A percentile compares a stretch with the other conserved stretches of the same genome.
These are phyloP conservation scores for Oryza nivara DNA, from an alignment of 176 grass and related monocot genomes.

Conservation along the genomic window DNA sequence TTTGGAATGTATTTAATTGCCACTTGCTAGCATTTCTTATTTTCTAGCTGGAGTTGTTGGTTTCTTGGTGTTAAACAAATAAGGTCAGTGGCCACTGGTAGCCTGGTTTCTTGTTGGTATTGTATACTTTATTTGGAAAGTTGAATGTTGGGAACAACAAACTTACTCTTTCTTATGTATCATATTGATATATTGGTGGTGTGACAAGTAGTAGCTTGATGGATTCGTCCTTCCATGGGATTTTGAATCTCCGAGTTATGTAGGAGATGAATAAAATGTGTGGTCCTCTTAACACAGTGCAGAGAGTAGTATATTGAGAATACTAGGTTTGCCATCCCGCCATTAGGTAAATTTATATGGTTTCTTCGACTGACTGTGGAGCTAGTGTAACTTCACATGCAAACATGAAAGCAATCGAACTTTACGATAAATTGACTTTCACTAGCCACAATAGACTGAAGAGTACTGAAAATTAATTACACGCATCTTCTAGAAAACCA, in stretches of 20 bases:
- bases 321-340: background rate
- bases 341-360: background rate
- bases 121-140: slow-evolving; percentile 15
- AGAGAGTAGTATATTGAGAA: background rate
- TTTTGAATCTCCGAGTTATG: background rate
- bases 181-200: background rate
- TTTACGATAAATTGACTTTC: background rate
- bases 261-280: slow-evolving; percentile 1
- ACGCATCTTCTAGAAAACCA: background rate
- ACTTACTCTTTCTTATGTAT: background rate
- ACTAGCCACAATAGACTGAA: background rate
- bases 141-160: background rate
- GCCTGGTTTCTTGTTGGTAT: background rate
- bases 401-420: background rate
- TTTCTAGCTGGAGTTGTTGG: slow-evolving; percentile 4
- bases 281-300: background rate
- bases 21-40: slow-evolving; percentile 28
- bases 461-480: background rate
- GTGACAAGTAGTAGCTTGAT: background rate
- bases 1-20: slow-evolving; percentile 18
- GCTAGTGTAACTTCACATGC: background rate
- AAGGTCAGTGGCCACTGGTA: background rate
- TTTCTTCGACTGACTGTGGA: background rate
- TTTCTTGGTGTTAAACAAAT: slow-evolving; percentile 15
- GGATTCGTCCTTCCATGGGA: background rate